These are phyloP conservation scores for Mitragyna speciosa DNA, from an alignment of 257 asterid species.

Conservation along the genomic window DNA sequence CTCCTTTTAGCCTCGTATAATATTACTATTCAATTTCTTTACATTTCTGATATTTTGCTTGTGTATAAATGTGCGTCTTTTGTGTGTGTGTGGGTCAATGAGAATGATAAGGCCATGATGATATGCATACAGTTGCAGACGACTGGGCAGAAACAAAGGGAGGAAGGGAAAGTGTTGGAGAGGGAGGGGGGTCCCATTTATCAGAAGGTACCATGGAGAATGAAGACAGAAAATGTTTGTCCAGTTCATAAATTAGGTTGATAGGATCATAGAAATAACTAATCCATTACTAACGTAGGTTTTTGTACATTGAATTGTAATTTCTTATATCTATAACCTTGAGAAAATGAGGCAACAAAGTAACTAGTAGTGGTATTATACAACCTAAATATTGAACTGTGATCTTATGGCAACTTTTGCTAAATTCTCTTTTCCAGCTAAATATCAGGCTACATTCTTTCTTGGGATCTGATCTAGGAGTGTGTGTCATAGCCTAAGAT, in stretches of 20 bases:
- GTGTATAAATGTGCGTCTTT: not conserved
- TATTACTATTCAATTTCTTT: not conserved
- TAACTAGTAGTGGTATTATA: not conserved
- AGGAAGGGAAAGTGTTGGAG: not conserved
- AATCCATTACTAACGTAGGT: slow-evolving; percentile 7
- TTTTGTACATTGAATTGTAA: not conserved
- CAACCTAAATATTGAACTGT: not conserved
- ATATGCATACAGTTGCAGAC: slow-evolving; percentile 10
- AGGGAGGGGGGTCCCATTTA: slow-evolving; percentile 20
- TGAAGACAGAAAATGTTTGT: slow-evolving; percentile 20
- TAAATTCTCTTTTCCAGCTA: slow-evolving; percentile 6
- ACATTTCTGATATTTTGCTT: not conserved
- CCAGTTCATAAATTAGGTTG: slow-evolving; percentile 9
- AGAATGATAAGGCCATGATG: slow-evolving; percentile 30
- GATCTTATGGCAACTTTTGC: not conserved
- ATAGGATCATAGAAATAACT: not conserved
- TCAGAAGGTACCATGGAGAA: slow-evolving; percentile 22
- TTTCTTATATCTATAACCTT: not conserved
- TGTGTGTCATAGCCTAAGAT: not conserved
- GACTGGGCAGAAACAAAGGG: slow-evolving; percentile 26
- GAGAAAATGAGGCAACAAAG: not conserved
- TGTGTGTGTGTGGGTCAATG: slow-evolving; percentile 5
- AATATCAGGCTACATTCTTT: slow-evolving; percentile 18
- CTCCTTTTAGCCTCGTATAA: not conserved
- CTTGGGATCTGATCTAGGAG: slow-evolving; percentile 20